Evolutionary conservation across 2,329 filamentous ascomycete species (phyloP).

Genomic region (Neonectria neomacrospora): DNA sequence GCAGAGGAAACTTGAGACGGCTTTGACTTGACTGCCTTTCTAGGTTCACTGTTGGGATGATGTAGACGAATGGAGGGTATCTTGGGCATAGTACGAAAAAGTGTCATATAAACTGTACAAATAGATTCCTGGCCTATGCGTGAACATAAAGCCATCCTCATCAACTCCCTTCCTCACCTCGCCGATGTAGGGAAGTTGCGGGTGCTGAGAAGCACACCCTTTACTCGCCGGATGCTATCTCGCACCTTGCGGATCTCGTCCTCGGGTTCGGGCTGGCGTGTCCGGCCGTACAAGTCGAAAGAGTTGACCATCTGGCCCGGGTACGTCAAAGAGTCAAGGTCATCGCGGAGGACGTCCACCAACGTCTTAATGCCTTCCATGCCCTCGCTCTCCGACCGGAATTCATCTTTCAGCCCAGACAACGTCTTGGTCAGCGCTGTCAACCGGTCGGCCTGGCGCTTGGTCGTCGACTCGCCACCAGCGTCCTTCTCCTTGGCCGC

Average conservation of each 20-base stretch:
- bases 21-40: neutral
- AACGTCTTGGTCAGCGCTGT: constrained; percentile 55
- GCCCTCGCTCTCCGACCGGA: constrained; percentile 58
- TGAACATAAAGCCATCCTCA: neutral
- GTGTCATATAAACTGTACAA: constrained; percentile 1
- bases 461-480: constrained; percentile 43
- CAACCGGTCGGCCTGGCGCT: constrained; percentile 57
- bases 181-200: constrained; percentile 73
- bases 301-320: constrained; percentile 49
- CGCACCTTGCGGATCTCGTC: constrained; percentile 80
- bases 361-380: constrained; percentile 63
- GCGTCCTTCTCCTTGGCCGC: constrained; percentile 22
- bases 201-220: constrained; percentile 80
- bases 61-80: constrained; percentile 9
- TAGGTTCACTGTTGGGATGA: neutral
- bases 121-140: neutral
- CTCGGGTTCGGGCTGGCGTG: constrained; percentile 63
- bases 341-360: constrained; percentile 70
- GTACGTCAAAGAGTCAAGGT: constrained; percentile 71
- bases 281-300: constrained; percentile 57
- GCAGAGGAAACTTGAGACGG: neutral
- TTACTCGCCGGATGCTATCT: constrained; percentile 80
- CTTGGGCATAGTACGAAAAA: constrained; percentile 18
- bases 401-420: constrained; percentile 56
- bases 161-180: constrained; percentile 18